Evolutionary conservation across 2,329 filamentous ascomycete genomes (phyloP), one percentile per base, ranked within the genome.

Genomic region (Xylaria polymorpha): DNA sequence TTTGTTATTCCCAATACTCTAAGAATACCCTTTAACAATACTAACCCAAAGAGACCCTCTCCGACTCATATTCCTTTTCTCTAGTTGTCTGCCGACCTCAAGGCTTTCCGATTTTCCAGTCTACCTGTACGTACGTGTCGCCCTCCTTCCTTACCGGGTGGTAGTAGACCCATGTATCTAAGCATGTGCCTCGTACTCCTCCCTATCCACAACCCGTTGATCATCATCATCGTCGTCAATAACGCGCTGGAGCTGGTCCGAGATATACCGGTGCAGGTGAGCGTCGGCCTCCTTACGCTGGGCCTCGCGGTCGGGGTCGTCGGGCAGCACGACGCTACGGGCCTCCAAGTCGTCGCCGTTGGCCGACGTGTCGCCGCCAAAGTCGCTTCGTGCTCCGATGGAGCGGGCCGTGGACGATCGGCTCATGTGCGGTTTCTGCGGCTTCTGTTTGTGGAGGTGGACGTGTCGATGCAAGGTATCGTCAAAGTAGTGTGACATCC

Each of bases 401-500:
- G 93, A 97, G 48, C 95, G 90, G 51, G 89, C 89, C 0, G 93
- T 94, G 4, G 94, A 95, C 4, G 92, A 94, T 65, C 94, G 90
- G 44, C 93, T 91, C 74, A 95, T 84, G 20, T 84, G 83, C 22
- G 86, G 86, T 73, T 83, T 85, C 14, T 80, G 78, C 12, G 81
- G 80, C 29, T 77, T 79, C 3, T 80, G 73, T n/a, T 83, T 82
- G 60, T 81, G 80, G 32, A 74, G 68, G 18, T 73, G 74, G 25
- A 84, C 75, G 71, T 87, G 82, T 44, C 90, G 88, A 62, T 86
- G 86, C 80, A 97, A 92, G 68, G 94, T 89, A 77, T 98, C 95
- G 76, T 98, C 95, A 78, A 98, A 98, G 85, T 98, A 98, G 80
- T 98, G 94, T 8, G 92, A 87, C 81, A 97, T 95, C 48, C 91